These are phyloP conservation scores for Perilla frutescens DNA, from an alignment of 257 asterid genomes.

Conservation along the genomic window DNA sequence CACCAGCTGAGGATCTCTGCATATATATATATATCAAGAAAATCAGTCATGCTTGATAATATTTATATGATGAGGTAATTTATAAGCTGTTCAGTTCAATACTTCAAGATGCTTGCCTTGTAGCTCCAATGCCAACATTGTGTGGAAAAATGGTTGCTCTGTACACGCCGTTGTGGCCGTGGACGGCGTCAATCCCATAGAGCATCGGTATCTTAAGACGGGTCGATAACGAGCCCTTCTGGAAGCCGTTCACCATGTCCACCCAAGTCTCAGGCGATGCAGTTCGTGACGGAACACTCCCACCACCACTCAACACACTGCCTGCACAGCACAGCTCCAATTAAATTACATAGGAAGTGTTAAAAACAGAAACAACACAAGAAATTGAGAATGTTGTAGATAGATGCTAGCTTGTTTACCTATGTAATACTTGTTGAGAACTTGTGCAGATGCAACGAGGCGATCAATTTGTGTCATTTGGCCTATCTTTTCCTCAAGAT, in stretches of 20 bases:
- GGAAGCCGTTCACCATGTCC: conserved; percentile 66
- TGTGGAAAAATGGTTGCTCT: conserved; percentile 73
- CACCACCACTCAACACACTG: conserved; percentile 77
- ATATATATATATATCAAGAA: background rate
- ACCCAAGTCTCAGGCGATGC: conserved; percentile 65
- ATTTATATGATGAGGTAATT: too few relatives aligned
- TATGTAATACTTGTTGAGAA: conserved; percentile 51
- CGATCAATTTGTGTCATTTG: conserved; percentile 69
- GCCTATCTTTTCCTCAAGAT: conserved; percentile 57
- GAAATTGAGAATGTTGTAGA: background rate
- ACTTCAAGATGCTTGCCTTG: conserved; percentile 46
- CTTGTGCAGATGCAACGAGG: conserved; percentile 43
- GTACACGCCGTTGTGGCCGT: conserved; percentile 65
- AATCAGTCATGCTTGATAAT: too few relatives aligned
- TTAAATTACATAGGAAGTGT: too few relatives aligned
- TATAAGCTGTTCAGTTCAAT: too few relatives aligned
- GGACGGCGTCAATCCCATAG: conserved; percentile 77
- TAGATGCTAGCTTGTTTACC: conserved; percentile 34
- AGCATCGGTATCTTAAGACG: conserved; percentile 69
- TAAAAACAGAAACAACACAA: background rate
- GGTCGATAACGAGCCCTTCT: conserved; percentile 61
- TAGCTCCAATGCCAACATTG: conserved; percentile 73
- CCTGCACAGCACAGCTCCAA: conserved; percentile 39
- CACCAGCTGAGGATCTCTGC: conserved; percentile 62
- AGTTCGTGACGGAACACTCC: conserved; percentile 58